phyloP scores from a whole-genome alignment of 1,284 basidiomycete genomes.

The Sanguinoderma infundibulare region DNA sequence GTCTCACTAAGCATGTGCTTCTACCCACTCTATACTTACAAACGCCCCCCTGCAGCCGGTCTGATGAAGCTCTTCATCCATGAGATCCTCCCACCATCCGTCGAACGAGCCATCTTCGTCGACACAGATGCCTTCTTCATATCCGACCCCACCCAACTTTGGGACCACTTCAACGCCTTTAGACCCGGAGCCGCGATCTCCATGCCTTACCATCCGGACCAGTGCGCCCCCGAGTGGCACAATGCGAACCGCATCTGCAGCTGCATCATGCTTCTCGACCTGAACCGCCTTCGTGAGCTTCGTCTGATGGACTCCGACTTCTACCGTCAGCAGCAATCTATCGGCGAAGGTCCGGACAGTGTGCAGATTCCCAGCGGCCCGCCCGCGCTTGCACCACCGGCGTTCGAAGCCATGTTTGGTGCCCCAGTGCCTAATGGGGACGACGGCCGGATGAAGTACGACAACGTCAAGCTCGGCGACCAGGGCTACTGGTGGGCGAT shows the following conservation, averaged over 20 bases:
- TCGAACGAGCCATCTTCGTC: constrained; percentile 49
- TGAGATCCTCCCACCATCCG: constrained; percentile 43
- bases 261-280: constrained; percentile 54
- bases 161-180: constrained; percentile 44
- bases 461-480: constrained; percentile 51
- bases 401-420: constrained; percentile 51
- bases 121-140: constrained; percentile 56
- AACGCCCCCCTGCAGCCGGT: constrained; percentile 36
- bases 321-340: constrained; percentile 41
- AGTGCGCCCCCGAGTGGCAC: constrained; percentile 44
- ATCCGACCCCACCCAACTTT: constrained; percentile 48
- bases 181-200: constrained; percentile 42
- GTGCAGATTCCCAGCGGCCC: constrained; percentile 5
- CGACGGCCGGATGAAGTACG: constrained; percentile 34
- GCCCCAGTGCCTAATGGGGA: constrained; percentile 37
- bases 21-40: constrained; percentile 3
- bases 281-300: constrained; percentile 45
- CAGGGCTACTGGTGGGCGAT: constrained; percentile 60
- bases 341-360: no score
- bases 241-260: constrained; percentile 53
- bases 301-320: constrained; percentile 51
- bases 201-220: constrained; percentile 50
- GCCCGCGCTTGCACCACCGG: constrained; percentile 43
- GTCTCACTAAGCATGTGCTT: constrained; percentile 25
- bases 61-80: constrained; percentile 54